Evolutionary conservation across 1,284 basidiomycete species (phyloP).

Genomic region (Leccinum fuscescens): DNA sequence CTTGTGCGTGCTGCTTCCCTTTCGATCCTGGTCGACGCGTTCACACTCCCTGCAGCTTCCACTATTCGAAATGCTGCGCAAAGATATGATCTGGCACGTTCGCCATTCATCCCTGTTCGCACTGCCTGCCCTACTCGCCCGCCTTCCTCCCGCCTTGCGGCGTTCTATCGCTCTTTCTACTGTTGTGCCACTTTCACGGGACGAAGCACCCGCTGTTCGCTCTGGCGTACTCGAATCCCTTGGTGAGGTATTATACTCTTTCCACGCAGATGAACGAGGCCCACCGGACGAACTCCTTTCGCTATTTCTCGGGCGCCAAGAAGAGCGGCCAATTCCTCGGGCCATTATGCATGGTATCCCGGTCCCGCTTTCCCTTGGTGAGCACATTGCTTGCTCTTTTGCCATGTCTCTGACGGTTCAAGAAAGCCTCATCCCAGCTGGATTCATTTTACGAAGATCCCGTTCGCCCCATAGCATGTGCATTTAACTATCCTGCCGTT

Average conservation of each 20-base stretch:
- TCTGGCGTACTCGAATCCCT: constrained; percentile 85
- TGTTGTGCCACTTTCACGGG: constrained; percentile 61
- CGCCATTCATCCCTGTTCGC: constrained; percentile 88
- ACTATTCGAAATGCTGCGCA: constrained; percentile 69
- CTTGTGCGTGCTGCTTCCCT: constrained; percentile 52
- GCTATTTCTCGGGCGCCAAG: constrained; percentile 68
- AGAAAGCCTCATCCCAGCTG: constrained; percentile 28
- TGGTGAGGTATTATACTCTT: constrained; percentile 89
- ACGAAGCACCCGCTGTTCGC: constrained; percentile 72
- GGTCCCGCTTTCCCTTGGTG: constrained; percentile 19
- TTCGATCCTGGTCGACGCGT: constrained; percentile 2
- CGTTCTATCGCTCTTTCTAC: constrained; percentile 64
- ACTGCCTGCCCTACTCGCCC: constrained; percentile 75
- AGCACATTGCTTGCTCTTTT: background rate
- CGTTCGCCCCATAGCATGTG: constrained; percentile 82
- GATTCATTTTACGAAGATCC: constrained; percentile 53
- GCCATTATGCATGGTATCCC: constrained; percentile 6
- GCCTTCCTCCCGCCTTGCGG: constrained; percentile 56
- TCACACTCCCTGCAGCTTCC: constrained; percentile 56
- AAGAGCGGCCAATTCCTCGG: constrained; percentile 38
- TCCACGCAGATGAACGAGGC: constrained; percentile 65
- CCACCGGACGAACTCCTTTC: constrained; percentile 80
- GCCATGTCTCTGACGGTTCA: constrained; percentile 11
- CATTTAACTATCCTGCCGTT: constrained; percentile 95
- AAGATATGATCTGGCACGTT: constrained; percentile 81